These are phyloP conservation scores for Aaosphaeria pasadenensis DNA, from an alignment of 2,329 filamentous ascomycete genomes.

Conservation along the genomic window DNA sequence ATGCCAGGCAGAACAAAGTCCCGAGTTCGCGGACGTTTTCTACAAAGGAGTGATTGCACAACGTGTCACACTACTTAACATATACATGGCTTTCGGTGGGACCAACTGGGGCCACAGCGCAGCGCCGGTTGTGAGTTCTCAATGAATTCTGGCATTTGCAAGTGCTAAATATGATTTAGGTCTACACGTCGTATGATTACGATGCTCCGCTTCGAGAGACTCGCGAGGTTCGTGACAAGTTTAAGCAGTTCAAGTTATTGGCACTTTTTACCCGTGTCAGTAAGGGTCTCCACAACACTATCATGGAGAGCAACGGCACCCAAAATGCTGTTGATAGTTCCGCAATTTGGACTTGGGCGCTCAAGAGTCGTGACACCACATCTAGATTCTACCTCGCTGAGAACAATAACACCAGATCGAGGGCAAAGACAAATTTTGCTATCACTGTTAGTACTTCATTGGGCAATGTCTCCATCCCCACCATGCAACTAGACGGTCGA, in stretches of 20 bases:
- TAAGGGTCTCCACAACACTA: constrained; percentile 49
- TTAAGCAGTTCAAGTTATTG: constrained; percentile 55
- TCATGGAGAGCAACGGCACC: constrained; percentile 56
- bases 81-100: constrained; percentile 56
- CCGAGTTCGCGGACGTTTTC: constrained; percentile 53
- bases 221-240: constrained; percentile 51
- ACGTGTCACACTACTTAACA: constrained; percentile 46
- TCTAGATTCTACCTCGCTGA: constrained; percentile 52
- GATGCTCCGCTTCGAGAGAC: constrained; percentile 54
- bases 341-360: constrained; percentile 50
- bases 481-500: constrained; percentile 50
- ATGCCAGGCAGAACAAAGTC: constrained; percentile 46
- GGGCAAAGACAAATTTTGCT: constrained; percentile 45
- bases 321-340: constrained; percentile 41
- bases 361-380: constrained; percentile 50
- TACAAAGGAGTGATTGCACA: constrained; percentile 57
- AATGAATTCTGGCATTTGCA: too few relatives aligned
- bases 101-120: constrained; percentile 55
- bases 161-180: constrained; percentile 13
- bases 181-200: constrained; percentile 49
- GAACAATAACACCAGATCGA: constrained; percentile 47
- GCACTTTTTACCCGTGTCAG: constrained; percentile 55
- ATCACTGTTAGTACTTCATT: constrained; percentile 48
- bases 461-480: constrained; percentile 43
- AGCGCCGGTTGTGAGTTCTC: constrained; percentile 24